Evolutionary conservation across 2,329 filamentous ascomycete genomes (phyloP).

Genomic region (Penicillium rolfsii): DNA sequence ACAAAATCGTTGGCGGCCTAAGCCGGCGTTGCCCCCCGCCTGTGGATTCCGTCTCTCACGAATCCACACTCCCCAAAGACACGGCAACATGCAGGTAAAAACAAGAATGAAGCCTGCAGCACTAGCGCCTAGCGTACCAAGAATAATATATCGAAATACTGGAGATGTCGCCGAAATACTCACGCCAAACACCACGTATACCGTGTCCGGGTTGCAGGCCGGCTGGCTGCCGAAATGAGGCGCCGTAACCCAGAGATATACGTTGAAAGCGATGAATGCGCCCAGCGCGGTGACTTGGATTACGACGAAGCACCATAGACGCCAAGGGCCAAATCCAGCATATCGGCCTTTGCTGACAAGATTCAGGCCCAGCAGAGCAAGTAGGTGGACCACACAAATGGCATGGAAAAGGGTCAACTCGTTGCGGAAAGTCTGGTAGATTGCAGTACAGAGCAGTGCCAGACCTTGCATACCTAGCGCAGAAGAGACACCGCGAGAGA

Average conservation of each 20-base stretch:
- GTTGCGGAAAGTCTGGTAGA: conserved; percentile 22
- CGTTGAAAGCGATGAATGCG: conserved; percentile 22
- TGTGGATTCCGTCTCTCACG: conserved; percentile 8
- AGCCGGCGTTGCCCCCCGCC: not conserved
- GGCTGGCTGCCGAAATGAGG: conserved; percentile 23
- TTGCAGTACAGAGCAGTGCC: conserved; percentile 26
- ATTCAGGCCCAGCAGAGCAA: conserved; percentile 20
- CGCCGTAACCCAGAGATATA: conserved; percentile 23
- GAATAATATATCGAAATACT: conserved; percentile 24
- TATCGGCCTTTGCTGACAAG: conserved; percentile 25
- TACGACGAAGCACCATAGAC: conserved; percentile 19
- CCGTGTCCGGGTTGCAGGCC: conserved; percentile 18
- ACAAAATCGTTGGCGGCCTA: conserved; percentile 5
- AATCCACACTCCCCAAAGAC: conserved; percentile 13
- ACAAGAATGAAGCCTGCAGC: conserved; percentile 13
- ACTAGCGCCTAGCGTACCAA: conserved; percentile 13
- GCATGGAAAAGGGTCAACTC: conserved; percentile 27
- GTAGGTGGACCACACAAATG: conserved; percentile 25
- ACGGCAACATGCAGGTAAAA: conserved; percentile 22
- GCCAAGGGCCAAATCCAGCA: conserved; percentile 21
- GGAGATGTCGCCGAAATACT: conserved; percentile 22
- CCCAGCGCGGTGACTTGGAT: conserved; percentile 17
- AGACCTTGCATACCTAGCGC: conserved; percentile 25
- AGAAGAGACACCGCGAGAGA: conserved; percentile 22
- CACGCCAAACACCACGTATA: conserved; percentile 24